Conservation (phyloP, 805 yeast species). For the Hanseniaspora pseudoguilliermondii region DNA sequence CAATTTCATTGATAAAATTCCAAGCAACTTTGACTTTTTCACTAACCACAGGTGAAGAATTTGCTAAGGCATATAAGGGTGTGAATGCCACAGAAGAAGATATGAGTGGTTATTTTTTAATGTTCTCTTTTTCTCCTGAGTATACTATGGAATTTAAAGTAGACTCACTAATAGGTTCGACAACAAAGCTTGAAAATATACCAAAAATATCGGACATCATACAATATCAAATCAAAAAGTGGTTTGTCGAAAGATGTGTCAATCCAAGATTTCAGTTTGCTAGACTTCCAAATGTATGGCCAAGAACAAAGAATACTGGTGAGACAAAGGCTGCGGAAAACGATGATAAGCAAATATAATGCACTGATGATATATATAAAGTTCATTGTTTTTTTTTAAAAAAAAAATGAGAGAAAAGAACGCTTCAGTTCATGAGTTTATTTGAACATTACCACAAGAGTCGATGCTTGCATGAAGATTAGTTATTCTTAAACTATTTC, state of each 20-base stretch:
- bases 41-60: slow-evolving; percentile 32
- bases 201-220: slow-evolving; percentile 81
- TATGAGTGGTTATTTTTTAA: slow-evolving; percentile 50
- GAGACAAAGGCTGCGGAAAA: slow-evolving; percentile 22
- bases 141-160: slow-evolving; percentile 78
- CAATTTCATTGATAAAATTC: slow-evolving; percentile 81
- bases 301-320: slow-evolving; percentile 46
- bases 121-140: slow-evolving; percentile 86
- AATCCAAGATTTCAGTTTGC: slow-evolving; percentile 87
- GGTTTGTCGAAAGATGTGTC: slow-evolving; percentile 88
- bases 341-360: background rate
- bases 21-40: slow-evolving; percentile 81
- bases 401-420: too few relatives aligned
- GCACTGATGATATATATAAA: background rate
- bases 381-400: too few relatives aligned
- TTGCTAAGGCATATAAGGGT: slow-evolving; percentile 19
- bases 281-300: slow-evolving; percentile 79
- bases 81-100: slow-evolving; percentile 16
- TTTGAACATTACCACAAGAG: slow-evolving; percentile 15
- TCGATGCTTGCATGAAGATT: slow-evolving; percentile 14
- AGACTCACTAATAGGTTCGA: slow-evolving; percentile 81
- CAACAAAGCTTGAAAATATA: slow-evolving; percentile 81
- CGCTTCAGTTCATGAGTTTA: background rate
- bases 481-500: slow-evolving; percentile 14
- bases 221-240: slow-evolving; percentile 66